A percentile compares a stretch with the other conserved stretches of the same genome.
Conservation (phyloP, 2,329 filamentous ascomycete genomes). For the Xylariaceae sp. region DNA sequence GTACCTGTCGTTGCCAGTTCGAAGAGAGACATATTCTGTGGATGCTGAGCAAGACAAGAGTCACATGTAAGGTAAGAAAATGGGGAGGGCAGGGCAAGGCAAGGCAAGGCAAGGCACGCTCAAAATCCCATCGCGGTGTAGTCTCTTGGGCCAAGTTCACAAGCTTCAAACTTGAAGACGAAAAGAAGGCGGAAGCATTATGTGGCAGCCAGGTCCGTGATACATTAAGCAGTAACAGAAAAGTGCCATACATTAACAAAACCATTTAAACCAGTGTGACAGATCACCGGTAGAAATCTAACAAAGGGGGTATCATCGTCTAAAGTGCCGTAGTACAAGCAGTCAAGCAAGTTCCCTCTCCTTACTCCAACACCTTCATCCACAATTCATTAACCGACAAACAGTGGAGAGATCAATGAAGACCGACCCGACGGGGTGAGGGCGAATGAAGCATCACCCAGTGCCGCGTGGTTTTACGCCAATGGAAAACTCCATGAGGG, state of each 20-base stretch:
- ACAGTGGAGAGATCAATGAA: not conserved
- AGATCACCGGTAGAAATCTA: not conserved
- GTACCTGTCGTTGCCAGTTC: too few relatives aligned
- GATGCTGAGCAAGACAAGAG: too few relatives aligned
- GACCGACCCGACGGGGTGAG: not conserved
- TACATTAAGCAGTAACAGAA: not conserved
- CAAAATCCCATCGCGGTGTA: too few relatives aligned
- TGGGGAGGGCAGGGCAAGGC: too few relatives aligned
- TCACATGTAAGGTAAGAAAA: too few relatives aligned
- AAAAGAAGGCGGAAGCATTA: too few relatives aligned
- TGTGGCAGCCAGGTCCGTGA: too few relatives aligned
- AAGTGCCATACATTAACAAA: not conserved
- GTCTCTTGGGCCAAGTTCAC: too few relatives aligned
- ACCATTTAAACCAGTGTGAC: not conserved
- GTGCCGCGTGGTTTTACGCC: not conserved
- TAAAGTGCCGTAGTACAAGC: conserved; percentile 8
- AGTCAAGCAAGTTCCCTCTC: not conserved
- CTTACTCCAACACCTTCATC: not conserved
- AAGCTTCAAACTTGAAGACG: too few relatives aligned
- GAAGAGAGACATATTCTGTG: too few relatives aligned
- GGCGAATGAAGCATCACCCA: not conserved
- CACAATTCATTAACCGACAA: not conserved
- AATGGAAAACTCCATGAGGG: not conserved
- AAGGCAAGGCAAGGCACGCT: too few relatives aligned
- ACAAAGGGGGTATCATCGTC: conserved; percentile 9